Base-by-base conservation (phyloP, 441 rosid genomes). In the Hypseocharis bilobata region DNA sequence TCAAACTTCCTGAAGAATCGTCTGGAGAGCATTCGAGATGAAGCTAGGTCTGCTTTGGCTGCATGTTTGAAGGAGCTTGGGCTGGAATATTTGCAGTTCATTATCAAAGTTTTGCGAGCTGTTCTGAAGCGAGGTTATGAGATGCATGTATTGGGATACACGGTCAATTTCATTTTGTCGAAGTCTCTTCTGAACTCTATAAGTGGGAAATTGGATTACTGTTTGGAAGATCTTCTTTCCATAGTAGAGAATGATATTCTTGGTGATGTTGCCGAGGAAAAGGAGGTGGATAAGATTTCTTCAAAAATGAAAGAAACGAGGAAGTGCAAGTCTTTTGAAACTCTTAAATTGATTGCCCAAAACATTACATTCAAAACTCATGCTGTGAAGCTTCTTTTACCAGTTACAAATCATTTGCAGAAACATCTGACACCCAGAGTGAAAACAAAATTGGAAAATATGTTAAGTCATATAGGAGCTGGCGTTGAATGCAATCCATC, bases 41-140 rank as follows among this genome's bases (percentile, higher is more conserved):
- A 89, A 69, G 96, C 98, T 40, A 86, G 99, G 81, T 61, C 65
- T 64, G 98, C 94, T 79, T 82, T 94, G 78, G 86, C 80, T 67
- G 92, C 88, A 66, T 91, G 96, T 83, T 73, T 94, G 77, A 91
- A 88, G 81, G 96, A 85, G 77, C 96, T 94, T 60, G 99, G 98
- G 44, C 71, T 83, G 68, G 98, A 86, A 77, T 89, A 81, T 76
- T 73, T 94, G 84, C 85, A 86, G 74, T 80, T 83, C 80, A 70
- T 94, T 2, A 70, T 91, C 60, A 78, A 72, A 62, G 81, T 80
- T 67, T 78, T 94, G 77, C 83, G 81, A 71, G 83, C 87, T 63
- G 83, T 84, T 66, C 75, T 94, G 72, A 91, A 86, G 75, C 84
- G 91, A 67, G 96, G 96, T 64, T 94, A 78, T 79, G 89, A 91